Conservation (phyloP, 2,329 filamentous ascomycete genomes). For the Pseudovirgaria hyperparasitica region DNA sequence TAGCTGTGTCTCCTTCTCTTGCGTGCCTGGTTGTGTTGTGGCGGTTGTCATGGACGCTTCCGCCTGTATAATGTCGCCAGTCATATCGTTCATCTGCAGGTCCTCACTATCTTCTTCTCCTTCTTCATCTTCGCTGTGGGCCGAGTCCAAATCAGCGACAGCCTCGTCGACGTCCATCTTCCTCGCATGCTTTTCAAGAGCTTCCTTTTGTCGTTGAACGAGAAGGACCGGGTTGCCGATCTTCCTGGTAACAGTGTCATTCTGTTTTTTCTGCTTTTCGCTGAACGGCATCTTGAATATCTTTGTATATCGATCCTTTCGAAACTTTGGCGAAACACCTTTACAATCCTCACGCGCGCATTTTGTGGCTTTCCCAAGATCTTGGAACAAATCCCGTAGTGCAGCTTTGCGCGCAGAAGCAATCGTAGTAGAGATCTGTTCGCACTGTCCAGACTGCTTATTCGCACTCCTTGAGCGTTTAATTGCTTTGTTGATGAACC, state of each 20-base stretch:
- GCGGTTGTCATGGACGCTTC: constrained; percentile 27
- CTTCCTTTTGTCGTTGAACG: constrained; percentile 31
- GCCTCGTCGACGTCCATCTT: constrained; percentile 51
- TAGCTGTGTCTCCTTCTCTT: constrained; percentile 39
- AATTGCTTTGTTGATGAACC: constrained; percentile 63
- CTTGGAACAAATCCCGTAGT: constrained; percentile 68
- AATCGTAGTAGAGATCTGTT: too few relatives aligned
- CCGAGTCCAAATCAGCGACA: constrained; percentile 48
- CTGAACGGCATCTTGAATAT: constrained; percentile 77
- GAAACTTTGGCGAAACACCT: constrained; percentile 71
- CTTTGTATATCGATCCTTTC: constrained; percentile 85
- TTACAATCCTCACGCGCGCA: too few relatives aligned
- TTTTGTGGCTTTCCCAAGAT: constrained; percentile 54
- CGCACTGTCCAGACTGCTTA: too few relatives aligned
- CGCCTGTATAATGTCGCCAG: constrained; percentile 40
- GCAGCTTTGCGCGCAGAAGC: constrained; percentile 62
- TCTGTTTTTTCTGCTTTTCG: constrained; percentile 62
- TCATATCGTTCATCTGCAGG: constrained; percentile 19
- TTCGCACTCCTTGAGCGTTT: too few relatives aligned
- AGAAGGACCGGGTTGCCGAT: constrained; percentile 57
- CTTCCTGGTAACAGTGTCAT: constrained; percentile 57
- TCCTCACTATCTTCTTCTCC: constrained; percentile 30
- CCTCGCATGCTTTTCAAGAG: constrained; percentile 29
- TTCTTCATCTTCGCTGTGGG: constrained; percentile 21
- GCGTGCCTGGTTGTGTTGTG: constrained; percentile 27